A percentile compares a stretch with the other conserved stretches of the same genome.
Conservation (phyloP, 2,329 filamentous ascomycete genomes). For the Colletotrichum cuscutae region DNA sequence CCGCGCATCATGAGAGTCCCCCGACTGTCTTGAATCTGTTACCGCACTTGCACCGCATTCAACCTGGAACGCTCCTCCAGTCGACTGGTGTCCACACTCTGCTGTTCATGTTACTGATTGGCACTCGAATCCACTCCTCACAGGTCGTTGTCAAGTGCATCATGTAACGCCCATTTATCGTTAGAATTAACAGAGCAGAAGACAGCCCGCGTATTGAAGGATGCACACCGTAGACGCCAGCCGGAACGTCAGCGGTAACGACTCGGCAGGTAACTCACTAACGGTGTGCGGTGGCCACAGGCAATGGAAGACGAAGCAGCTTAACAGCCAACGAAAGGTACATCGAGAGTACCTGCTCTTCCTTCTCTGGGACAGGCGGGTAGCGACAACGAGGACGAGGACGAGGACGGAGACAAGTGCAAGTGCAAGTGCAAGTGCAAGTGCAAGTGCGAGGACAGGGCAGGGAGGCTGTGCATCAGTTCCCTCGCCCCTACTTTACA, state of each 20-base stretch:
- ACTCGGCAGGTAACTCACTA: not conserved
- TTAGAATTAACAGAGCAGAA: not conserved
- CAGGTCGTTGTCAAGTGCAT: not conserved
- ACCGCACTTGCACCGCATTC: not conserved
- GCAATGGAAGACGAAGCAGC: not conserved
- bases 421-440: not conserved
- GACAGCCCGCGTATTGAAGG: not conserved
- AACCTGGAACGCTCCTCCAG: not conserved
- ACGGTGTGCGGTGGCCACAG: not conserved
- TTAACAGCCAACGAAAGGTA: not conserved
- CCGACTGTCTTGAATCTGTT: not conserved
- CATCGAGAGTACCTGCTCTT: not conserved
- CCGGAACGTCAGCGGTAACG: not conserved
- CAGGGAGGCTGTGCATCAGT: slow-evolving; percentile 9
- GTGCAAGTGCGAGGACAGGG: not conserved
- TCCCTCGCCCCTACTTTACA: not conserved
- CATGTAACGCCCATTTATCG: not conserved
- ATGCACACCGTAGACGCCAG: not conserved
- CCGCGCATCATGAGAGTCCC: not conserved
- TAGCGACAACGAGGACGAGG: not conserved
- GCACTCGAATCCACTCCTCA: not conserved
- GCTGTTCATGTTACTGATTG: not conserved
- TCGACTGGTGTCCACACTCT: not conserved
- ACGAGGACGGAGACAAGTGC: no score
- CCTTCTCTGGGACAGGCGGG: not conserved